Percentiles rank a stretch among this genome's conserved stretches.
Evolutionary conservation across 805 yeast species (phyloP).

Genomic region (Scheffersomyces stipitis): DNA sequence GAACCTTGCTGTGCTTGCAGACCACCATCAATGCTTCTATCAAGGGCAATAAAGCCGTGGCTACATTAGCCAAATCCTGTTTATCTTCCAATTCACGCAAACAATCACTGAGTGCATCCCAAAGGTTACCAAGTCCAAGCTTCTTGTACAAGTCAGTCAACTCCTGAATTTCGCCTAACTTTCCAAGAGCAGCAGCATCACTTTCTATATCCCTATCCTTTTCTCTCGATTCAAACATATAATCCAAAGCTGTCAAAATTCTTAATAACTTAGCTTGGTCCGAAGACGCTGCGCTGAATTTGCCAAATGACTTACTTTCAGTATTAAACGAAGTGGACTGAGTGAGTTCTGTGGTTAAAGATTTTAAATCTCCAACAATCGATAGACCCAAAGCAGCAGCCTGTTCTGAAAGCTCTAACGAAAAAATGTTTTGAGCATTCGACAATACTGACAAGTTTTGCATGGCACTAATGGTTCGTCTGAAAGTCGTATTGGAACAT

Average conservation of each 20-base stretch:
- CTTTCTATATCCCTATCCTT: conserved; percentile 14
- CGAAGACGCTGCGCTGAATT: conserved; percentile 76
- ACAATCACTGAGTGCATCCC: conserved; percentile 83
- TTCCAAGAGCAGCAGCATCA: not conserved
- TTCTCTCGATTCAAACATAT: conserved; percentile 56
- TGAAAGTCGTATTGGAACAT: conserved; percentile 81
- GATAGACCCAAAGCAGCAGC: conserved; percentile 60
- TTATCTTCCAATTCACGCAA: conserved; percentile 62
- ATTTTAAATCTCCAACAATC: conserved; percentile 55
- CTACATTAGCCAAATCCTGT: conserved; percentile 50
- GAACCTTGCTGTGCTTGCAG: conserved; percentile 79
- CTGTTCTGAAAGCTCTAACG: conserved; percentile 60
- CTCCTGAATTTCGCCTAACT: conserved; percentile 37
- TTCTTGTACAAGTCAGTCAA: conserved; percentile 62
- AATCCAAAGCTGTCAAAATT: conserved; percentile 84
- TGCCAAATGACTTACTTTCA: conserved; percentile 54
- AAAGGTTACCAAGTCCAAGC: conserved; percentile 71
- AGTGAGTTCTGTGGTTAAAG: conserved; percentile 46
- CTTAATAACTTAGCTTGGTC: conserved; percentile 88
- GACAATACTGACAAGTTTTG: conserved; percentile 66
- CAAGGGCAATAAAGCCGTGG: conserved; percentile 79
- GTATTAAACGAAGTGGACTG: conserved; percentile 37
- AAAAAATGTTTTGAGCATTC: conserved; percentile 63
- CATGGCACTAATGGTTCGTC: conserved; percentile 78
- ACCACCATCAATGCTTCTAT: conserved; percentile 94